These are phyloP conservation scores for Suillus occidentalis DNA, from an alignment of 768 basidiomycete genomes.

Conservation along the genomic window DNA sequence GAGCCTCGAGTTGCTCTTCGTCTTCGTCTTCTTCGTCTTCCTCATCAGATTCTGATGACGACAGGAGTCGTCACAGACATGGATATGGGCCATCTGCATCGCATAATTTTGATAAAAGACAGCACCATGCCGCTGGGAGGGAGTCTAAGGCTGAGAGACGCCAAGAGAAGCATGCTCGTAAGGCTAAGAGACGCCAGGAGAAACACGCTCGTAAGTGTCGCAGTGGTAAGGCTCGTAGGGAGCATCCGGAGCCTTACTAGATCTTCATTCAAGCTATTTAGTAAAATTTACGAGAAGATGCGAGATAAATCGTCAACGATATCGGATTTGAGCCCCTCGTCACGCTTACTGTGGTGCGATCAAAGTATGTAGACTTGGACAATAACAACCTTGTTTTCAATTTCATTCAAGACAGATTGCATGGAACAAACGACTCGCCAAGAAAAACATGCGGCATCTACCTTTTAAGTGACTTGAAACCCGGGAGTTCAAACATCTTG, in stretches of 20 bases:
- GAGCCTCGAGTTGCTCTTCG: slow-evolving; percentile 2
- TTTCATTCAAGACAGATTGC: not conserved
- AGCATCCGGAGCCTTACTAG: slow-evolving; percentile 21
- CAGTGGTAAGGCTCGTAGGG: slow-evolving; percentile 17
- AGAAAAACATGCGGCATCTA: not conserved
- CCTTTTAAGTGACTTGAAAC: not conserved
- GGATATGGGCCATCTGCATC: not conserved
- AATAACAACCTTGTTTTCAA: not conserved
- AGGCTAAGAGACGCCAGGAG: slow-evolving; percentile 14
- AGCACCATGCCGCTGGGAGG: slow-evolving; percentile 10
- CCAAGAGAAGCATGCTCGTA: slow-evolving; percentile 10
- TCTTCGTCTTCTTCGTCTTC: slow-evolving; percentile 3
- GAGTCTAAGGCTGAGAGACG: slow-evolving; percentile 18
- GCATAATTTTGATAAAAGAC: slow-evolving; percentile 9
- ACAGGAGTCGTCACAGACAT: not conserved
- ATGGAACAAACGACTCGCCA: not conserved
- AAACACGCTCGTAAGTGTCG: slow-evolving; percentile 15
- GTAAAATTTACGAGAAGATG: not conserved
- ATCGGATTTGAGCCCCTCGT: not conserved
- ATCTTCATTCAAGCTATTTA: slow-evolving; percentile 15
- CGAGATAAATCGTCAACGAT: not conserved
- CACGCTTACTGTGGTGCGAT: not conserved
- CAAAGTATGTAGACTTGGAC: not conserved
- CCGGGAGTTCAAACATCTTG: not conserved
- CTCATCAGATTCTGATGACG: slow-evolving; percentile 15